Conservation (phyloP, 441 rosid species). For the California macrophylla region DNA sequence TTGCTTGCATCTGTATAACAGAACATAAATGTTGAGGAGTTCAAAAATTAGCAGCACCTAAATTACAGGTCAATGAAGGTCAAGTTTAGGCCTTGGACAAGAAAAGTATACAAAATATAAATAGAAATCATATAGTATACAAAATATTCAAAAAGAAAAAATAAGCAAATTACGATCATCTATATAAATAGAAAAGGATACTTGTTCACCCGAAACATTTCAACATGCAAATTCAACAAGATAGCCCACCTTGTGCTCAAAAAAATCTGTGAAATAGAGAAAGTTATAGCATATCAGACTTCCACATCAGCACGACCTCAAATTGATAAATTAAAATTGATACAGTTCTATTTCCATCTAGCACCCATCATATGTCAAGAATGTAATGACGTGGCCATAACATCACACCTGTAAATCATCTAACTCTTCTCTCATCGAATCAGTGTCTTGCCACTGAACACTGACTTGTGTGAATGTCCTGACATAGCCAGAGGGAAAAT, state of each 20-base stretch:
- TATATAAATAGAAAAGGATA: slow-evolving; percentile 46
- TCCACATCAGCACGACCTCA: slow-evolving; percentile 9
- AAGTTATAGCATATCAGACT: slow-evolving; percentile 14
- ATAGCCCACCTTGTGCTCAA: slow-evolving; percentile 99
- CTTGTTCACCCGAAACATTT: slow-evolving; percentile 99
- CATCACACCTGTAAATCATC: slow-evolving; percentile 85
- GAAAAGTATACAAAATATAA: not conserved
- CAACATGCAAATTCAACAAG: slow-evolving; percentile 86
- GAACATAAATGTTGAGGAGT: not conserved
- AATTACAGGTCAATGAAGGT: not conserved
- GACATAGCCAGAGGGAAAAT: slow-evolving; percentile 21
- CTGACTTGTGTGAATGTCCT: slow-evolving; percentile 99
- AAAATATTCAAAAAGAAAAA: slow-evolving; percentile 5
- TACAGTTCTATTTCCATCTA: not conserved
- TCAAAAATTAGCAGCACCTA: slow-evolving; percentile 3
- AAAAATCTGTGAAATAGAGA: slow-evolving; percentile 56
- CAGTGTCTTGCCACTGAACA: slow-evolving; percentile 97
- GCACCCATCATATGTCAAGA: slow-evolving; percentile 4
- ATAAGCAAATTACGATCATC: slow-evolving; percentile 13
- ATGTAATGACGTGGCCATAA: slow-evolving; percentile 2
- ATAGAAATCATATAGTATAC: not conserved
- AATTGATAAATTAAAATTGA: slow-evolving; percentile 6
- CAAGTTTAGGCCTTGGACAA: slow-evolving; percentile 2
- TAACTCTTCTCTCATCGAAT: slow-evolving; percentile 95
- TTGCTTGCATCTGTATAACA: not conserved